phyloP scores from a whole-genome alignment of 1,139 yeast species.

The Taphrina pruni region DNA sequence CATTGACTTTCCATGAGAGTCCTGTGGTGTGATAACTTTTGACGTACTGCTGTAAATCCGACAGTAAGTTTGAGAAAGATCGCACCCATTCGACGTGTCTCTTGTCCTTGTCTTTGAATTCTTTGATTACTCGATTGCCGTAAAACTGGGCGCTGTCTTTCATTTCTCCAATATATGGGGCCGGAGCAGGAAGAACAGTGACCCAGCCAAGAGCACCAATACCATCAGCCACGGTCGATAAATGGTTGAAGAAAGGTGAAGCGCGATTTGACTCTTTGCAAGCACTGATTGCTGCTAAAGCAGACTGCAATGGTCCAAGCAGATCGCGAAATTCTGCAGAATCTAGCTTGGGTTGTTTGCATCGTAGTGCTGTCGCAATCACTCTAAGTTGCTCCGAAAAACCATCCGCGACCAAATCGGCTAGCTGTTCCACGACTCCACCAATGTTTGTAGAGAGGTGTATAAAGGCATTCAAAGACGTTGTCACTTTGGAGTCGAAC shows the following conservation, averaged over 20 bases:
- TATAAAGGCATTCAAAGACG: not conserved
- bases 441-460: slow-evolving; percentile 10
- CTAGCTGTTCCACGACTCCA: slow-evolving; percentile 46
- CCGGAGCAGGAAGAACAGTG: slow-evolving; percentile 70
- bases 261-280: slow-evolving; percentile 77
- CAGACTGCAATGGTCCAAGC: slow-evolving; percentile 71
- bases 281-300: slow-evolving; percentile 63
- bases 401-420: slow-evolving; percentile 58
- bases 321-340: slow-evolving; percentile 55
- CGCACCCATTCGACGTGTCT: slow-evolving; percentile 82
- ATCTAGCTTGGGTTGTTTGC: slow-evolving; percentile 67
- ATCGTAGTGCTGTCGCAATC: slow-evolving; percentile 63
- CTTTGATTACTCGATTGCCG: slow-evolving; percentile 88
- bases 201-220: slow-evolving; percentile 92
- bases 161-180: slow-evolving; percentile 76
- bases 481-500: slow-evolving; percentile 4
- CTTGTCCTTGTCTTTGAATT: slow-evolving; percentile 66
- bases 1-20: slow-evolving; percentile 71
- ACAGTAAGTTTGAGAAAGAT: slow-evolving; percentile 65
- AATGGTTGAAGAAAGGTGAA: slow-evolving; percentile 68
- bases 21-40: slow-evolving; percentile 83
- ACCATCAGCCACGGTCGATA: slow-evolving; percentile 87
- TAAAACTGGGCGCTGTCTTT: slow-evolving; percentile 93
- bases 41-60: slow-evolving; percentile 71
- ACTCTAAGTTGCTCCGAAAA: slow-evolving; percentile 65